Evolutionary conservation across 371 early-diverging fungal genomes (phyloP).

Genomic region (Mortierella sp.): DNA sequence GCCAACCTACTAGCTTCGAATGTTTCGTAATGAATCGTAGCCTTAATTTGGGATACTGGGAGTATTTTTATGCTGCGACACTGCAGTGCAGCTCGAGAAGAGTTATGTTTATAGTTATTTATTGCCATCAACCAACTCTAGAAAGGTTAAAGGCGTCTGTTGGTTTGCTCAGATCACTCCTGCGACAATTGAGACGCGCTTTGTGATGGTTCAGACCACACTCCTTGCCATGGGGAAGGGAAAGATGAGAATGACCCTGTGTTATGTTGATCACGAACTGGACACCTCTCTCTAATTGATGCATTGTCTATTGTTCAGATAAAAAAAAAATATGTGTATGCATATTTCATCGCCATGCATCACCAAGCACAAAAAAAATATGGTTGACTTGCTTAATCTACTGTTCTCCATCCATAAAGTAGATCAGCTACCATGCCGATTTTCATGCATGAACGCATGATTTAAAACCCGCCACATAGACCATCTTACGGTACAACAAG

Average conservation of each 20-base stretch:
- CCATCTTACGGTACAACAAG: background rate
- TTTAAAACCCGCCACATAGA: background rate
- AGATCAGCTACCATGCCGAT: background rate
- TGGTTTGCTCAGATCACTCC: too few species aligned
- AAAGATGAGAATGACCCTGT: too few species aligned
- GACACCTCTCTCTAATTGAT: too few species aligned
- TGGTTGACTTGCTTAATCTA: background rate
- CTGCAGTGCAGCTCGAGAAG: background rate
- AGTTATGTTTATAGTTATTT: background rate
- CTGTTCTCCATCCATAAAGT: background rate
- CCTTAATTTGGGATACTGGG: too few species aligned
- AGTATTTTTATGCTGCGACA: too few species aligned
- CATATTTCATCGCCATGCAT: too few species aligned
- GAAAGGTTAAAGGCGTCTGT: background rate
- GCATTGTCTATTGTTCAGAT: too few species aligned
- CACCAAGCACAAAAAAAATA: background rate
- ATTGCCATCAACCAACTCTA: background rate
- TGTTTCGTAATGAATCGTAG: background rate
- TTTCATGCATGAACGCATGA: background rate
- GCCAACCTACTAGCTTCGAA: background rate
- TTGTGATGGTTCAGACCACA: background rate
- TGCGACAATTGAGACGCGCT: background rate
- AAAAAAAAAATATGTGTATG: too few species aligned
- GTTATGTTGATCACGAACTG: too few species aligned
- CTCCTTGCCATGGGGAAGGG: too few species aligned